Conservation (phyloP, 352 stramenopile species). For the Pythium vanterpoolii region DNA sequence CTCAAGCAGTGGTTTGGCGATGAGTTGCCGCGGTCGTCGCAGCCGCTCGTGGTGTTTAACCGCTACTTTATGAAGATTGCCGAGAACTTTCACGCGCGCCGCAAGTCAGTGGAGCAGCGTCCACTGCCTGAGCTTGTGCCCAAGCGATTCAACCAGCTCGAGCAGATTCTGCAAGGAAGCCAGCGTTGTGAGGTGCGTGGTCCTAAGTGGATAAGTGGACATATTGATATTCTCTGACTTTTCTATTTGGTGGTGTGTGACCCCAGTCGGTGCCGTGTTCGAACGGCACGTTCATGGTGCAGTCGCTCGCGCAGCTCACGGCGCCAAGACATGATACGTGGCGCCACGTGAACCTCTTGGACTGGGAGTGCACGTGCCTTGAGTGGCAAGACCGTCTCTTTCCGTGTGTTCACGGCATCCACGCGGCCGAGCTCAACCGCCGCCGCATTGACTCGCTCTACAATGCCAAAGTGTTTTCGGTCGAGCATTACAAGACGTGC, state of each 20-base stretch:
- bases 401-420: constrained; percentile 72
- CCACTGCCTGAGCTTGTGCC: constrained; percentile 61
- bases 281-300: constrained; percentile 78
- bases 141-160: constrained; percentile 53
- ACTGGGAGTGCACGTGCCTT: constrained; percentile 79
- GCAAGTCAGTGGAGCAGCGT: constrained; percentile 48
- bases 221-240: neutral
- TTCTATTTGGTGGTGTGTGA: neutral
- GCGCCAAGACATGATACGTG: constrained; percentile 63
- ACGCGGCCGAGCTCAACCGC: constrained; percentile 66
- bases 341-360: constrained; percentile 70
- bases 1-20: constrained; percentile 59
- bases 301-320: constrained; percentile 52
- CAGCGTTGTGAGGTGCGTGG: constrained; percentile 71
- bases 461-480: constrained; percentile 61
- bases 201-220: neutral
- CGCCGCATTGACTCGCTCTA: constrained; percentile 74
- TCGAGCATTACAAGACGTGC: constrained; percentile 56
- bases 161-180: constrained; percentile 68
- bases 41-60: constrained; percentile 62
- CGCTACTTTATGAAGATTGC: constrained; percentile 74
- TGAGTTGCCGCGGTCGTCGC: constrained; percentile 52
- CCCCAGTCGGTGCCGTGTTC: constrained; percentile 70
- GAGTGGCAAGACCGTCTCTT: constrained; percentile 80
- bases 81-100: constrained; percentile 65